Base-by-base conservation (phyloP, 371 early-diverging fungal genomes). In the Syncephalastrum contaminatum region DNA sequence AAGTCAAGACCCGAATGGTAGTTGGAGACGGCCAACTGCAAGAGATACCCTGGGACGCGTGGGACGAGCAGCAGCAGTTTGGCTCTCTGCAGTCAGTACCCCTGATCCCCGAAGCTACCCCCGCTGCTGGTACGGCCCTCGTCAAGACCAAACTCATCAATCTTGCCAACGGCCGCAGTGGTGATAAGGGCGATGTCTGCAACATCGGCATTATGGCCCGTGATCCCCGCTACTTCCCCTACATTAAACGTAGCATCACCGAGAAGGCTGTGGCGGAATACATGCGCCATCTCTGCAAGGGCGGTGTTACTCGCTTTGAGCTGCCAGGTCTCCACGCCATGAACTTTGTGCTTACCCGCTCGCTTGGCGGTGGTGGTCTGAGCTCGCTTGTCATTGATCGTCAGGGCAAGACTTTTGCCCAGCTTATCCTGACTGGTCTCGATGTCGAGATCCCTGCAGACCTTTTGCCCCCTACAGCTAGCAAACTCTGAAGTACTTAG, bases 391-490 rank as follows among this genome's bases (percentile, higher is more conserved):
- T 79, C 20, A 60, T 88, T 54, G 90, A 89, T 73, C 75, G 86
- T 36, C 88, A 89, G 61, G 90, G 90, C 51, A 89, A 89, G 59
- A 86, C 88, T 0, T 89, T 82, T 70, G 90, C 85, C 10, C 88
- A 88, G 60, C 71, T 86, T 58, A 69, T 87, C 18, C 63, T 89
- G 10, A 73, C 78, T 30, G 69, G 73, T 0, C 62, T 80, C 44
- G 75, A 80, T 44, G 75, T 89, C 43, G 81, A 83, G 40, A 70
- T 86, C 1, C 89, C 89, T 54, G 70, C 72, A 20, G 68, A 74
- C 20, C 56, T 82, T 43, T 19, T 81, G 22, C 62, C 71, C 4
- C 43, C 61, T 15, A 47, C 51, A 42, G 43, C 54, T 12, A 63
- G 79, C 27, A 81, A 68, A 30, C 63, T 85, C 49, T 85, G 75